Conservation (phyloP, 2,329 filamentous ascomycete species). For the Paracoccidioides lutzii region DNA sequence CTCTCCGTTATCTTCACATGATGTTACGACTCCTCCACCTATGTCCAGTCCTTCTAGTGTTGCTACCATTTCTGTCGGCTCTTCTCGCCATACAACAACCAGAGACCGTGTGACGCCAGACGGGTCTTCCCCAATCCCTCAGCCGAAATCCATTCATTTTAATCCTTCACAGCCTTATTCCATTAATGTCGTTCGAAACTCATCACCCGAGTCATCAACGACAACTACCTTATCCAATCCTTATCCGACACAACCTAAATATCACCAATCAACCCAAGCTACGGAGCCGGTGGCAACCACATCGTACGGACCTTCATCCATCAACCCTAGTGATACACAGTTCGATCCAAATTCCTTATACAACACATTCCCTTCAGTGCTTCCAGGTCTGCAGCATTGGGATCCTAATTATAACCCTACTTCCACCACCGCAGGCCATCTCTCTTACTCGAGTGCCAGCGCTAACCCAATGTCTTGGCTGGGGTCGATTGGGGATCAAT, state of each 20-base stretch:
- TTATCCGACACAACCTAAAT: neutral
- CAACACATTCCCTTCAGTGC: conserved; percentile 29
- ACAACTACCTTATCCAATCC: neutral
- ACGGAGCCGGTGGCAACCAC: neutral
- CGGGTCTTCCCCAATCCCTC: conserved; percentile 17
- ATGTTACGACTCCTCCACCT: conserved; percentile 26
- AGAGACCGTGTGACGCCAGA: conserved; percentile 15
- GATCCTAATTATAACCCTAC: conserved; percentile 28
- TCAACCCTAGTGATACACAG: conserved; percentile 16
- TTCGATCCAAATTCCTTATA: conserved; percentile 28
- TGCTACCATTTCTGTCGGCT: conserved; percentile 23
- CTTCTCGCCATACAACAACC: conserved; percentile 19
- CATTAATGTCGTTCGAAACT: neutral
- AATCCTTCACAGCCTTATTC: neutral
- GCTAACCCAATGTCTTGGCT: conserved; percentile 32
- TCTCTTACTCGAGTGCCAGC: conserved; percentile 23
- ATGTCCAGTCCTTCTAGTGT: conserved; percentile 31
- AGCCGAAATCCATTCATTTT: conserved; percentile 6
- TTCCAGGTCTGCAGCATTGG: conserved; percentile 30
- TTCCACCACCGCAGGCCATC: conserved; percentile 24
- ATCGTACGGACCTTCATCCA: neutral
- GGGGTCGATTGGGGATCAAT: conserved; percentile 33
- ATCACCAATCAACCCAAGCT: neutral
- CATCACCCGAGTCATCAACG: neutral
- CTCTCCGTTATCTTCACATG: conserved; percentile 29